These are phyloP conservation scores for Pleurotus cornucopiae DNA, from an alignment of 768 basidiomycete genomes.

Conservation along the genomic window DNA sequence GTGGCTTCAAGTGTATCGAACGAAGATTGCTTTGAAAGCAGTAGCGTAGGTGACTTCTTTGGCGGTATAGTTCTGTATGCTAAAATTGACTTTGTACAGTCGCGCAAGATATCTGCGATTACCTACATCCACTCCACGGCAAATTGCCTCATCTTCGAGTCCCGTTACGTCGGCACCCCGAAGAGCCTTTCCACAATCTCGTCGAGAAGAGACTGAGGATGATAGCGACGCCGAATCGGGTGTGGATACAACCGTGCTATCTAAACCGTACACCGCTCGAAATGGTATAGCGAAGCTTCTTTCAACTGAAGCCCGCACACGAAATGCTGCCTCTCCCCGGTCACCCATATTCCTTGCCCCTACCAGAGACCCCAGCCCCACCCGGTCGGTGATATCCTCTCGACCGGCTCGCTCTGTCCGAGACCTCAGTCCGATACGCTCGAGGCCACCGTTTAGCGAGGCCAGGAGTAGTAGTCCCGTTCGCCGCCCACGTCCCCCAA, in stretches of 20 bases:
- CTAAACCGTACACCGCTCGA: slow-evolving; percentile 9
- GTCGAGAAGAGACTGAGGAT: neutral
- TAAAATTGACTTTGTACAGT: slow-evolving; percentile 31
- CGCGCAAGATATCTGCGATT: slow-evolving; percentile 80
- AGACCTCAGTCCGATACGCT: slow-evolving; percentile 14
- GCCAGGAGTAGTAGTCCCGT: slow-evolving; percentile 10
- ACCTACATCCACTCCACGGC: slow-evolving; percentile 49
- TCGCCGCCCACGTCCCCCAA: slow-evolving; percentile 19
- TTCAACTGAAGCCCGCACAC: slow-evolving; percentile 31
- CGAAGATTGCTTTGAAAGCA: slow-evolving; percentile 72
- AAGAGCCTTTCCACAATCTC: slow-evolving; percentile 2
- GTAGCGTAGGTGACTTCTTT: slow-evolving; percentile 63
- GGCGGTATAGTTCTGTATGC: neutral
- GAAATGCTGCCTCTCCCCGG: slow-evolving; percentile 22
- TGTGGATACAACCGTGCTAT: slow-evolving; percentile 6
- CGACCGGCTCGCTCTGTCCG: slow-evolving; percentile 7
- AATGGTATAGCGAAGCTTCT: slow-evolving; percentile 13
- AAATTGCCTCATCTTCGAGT: slow-evolving; percentile 21
- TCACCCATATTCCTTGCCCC: slow-evolving; percentile 20
- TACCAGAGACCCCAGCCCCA: slow-evolving; percentile 24
- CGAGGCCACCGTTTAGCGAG: slow-evolving; percentile 2
- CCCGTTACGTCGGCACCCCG: slow-evolving; percentile 10
- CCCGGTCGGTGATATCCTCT: slow-evolving; percentile 20
- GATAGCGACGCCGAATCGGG: neutral
- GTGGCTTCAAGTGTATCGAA: slow-evolving; percentile 68